Base-by-base conservation (phyloP, 108 stramenopile species). In the Fragilaria radians region DNA sequence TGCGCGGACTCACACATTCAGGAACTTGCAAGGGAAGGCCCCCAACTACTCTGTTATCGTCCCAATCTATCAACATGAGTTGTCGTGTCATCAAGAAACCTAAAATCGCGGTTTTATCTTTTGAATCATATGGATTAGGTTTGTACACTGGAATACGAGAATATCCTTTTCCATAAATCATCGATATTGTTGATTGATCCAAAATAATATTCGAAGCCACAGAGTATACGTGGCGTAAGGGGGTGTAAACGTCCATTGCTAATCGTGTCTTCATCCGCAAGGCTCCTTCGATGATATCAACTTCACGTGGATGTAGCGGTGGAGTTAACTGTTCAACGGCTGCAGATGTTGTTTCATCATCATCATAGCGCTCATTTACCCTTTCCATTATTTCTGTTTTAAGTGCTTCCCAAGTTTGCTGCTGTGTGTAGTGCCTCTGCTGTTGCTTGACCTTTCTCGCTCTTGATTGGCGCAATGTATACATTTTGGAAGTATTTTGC, bases 61-160 rank as follows among this genome's bases (percentile, higher is more conserved):
- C 68, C 74, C 80, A 76, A 54, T 83, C 80, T 47, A 87, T 73
- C 68, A 83, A 52, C 29, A 87, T 82, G 14, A 87, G 71, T 48
- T 80, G 76, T 29, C 81, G 48, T 1, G 76, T 81, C 71, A 87
- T 72, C 27, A 87, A 57, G 45, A 76, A 62, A 5, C 85, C 85
- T 28, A 67, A 58, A 42, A 81, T 60, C 11, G 59, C 65, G 30
- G 63, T 58, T 27, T 34, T 52, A 7, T 67, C 66, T 17, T 66
- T 49, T 19, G 53, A 58, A 32, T 63, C 46, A 14, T 47, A 52
- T 11, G 61, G 34, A 5, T 71, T 52, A 24, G 59, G 62, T 65
- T 63, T 59, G 58, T 82, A 86, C 24, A 86, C 81, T 4, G 85
- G 85, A 0, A 86, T 71, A 25, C 85, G 63, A 24, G 69, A 71